Base-by-base conservation (phyloP, 2,329 filamentous ascomycete species). In the Periconia digitata region DNA sequence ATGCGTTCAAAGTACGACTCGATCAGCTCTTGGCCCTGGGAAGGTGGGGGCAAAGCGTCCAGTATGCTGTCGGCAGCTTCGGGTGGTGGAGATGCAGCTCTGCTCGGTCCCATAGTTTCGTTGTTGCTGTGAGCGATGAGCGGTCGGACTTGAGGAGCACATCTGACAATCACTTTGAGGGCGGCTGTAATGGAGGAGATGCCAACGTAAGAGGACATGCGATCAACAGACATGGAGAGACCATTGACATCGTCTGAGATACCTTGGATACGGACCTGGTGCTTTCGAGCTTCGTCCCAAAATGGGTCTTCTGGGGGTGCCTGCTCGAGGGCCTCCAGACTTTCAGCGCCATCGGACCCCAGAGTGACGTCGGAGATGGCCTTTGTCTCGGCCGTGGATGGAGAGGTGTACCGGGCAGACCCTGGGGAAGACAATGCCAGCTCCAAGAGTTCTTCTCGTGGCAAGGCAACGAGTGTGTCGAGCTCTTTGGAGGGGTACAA, bases 1-100 rank as follows among this genome's bases (percentile, higher is more conserved):
- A 88, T 81, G 24, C 85, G 80, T 56, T 85, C 85, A 66, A 90
- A 90, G 66, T 89, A 90, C n/a, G 85, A 85, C 57, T 90, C 84
- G 35, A 90, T 83, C 8, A 89, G 74, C 6, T 82, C 82, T 64
- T 87, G 83, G 15, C 85, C 85, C 58, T 87, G 85, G 64, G 80
- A 82, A 15, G 81, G 80, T 76, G 74, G 47, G 51, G 83, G 81
- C 32, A 81, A 70, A 21, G 84, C 75, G 40, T 75, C 49, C 45
- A 68, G 59, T 51, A 63, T 54, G 44, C 59, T 63, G 39, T 67
- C 65, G 18, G 47, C 47, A 18, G 68, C 54, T 35, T 71, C 70
- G 1, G 69, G 68, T 21, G 70, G 66, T 16, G 69, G 68, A 20
- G 68, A 69, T 17, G 63, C 58, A 35, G 67, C 66, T 44, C 71